Percentiles rank a stretch among this genome's conserved stretches.
phyloP scores from a whole-genome alignment of 192 early-diverging fungal species.

The Coemansia sp. region DNA sequence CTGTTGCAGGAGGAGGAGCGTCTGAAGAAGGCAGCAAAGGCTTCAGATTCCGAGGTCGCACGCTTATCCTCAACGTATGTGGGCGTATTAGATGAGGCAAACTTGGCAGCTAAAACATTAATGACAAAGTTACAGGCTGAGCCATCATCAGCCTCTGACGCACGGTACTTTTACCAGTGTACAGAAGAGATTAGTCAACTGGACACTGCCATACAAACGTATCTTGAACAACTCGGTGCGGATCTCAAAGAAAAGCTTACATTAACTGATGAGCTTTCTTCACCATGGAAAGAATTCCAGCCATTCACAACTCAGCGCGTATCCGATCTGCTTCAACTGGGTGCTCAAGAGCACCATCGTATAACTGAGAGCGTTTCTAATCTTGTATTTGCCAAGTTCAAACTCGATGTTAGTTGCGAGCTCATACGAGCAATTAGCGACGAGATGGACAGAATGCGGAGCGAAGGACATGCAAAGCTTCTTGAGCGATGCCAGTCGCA shows the following conservation, averaged over 20 bases:
- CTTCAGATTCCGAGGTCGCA: constrained; percentile 32
- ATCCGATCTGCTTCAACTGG: constrained; percentile 20
- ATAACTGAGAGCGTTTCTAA: constrained; percentile 6
- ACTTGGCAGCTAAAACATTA: constrained; percentile 23
- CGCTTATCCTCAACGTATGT: constrained; percentile 21
- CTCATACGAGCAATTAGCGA: constrained; percentile 15
- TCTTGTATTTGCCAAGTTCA: constrained; percentile 2
- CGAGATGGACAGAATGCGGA: constrained; percentile 14
- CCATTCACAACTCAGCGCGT: constrained; percentile 24
- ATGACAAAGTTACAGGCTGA: constrained; percentile 11
- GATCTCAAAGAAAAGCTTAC: constrained; percentile 8
- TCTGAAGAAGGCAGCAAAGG: constrained; percentile 12
- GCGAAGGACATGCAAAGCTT: background rate
- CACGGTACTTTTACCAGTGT: constrained; percentile 34
- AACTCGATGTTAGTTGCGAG: constrained; percentile 9
- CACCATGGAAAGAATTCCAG: constrained; percentile 46
- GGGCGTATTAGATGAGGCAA: constrained; percentile 31
- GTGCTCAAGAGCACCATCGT: constrained; percentile 16
- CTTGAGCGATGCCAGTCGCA: constrained; percentile 8
- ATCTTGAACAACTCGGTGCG: constrained; percentile 10
- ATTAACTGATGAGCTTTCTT: constrained; percentile 24
- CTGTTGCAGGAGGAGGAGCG: constrained; percentile 31
- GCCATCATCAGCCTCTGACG: background rate
- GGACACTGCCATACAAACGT: background rate
- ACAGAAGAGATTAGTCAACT: constrained; percentile 14